A percentile compares a stretch with the other conserved stretches of the same genome.
Evolutionary conservation across 1,284 basidiomycete genomes (phyloP).

Genomic region (Mycosarcoma mackinlayi): DNA sequence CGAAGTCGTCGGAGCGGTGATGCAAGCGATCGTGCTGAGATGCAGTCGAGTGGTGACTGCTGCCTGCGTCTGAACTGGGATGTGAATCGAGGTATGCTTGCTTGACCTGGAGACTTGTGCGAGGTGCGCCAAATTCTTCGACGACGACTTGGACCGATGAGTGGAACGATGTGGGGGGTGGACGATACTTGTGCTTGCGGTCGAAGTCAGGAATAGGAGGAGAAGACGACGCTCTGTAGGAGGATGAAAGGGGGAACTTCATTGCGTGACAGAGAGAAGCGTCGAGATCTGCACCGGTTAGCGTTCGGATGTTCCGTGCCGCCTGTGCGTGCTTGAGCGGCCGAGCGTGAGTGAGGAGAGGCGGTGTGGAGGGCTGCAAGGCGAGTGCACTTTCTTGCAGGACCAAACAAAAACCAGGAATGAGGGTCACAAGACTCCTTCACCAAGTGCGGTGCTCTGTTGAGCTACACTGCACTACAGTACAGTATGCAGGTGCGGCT

Average conservation of each 20-base stretch:
- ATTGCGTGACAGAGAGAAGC: too few species aligned
- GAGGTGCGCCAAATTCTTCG: conserved; percentile 45
- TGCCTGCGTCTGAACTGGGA: conserved; percentile 31
- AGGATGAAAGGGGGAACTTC: conserved; percentile 23
- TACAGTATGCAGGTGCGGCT: not conserved
- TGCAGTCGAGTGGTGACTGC: not conserved
- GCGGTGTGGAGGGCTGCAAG: not conserved
- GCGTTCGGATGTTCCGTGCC: too few species aligned
- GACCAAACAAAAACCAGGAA: not conserved
- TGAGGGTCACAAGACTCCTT: conserved; percentile 1
- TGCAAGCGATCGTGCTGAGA: too few species aligned
- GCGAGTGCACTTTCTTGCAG: too few species aligned
- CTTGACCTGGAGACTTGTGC: conserved; percentile 47
- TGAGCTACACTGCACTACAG: too few species aligned
- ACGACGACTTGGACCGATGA: conserved; percentile 41
- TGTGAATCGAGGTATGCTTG: conserved; percentile 50
- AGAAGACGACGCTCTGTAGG: conserved; percentile 6
- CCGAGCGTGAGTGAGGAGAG: too few species aligned
- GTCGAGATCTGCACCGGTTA: too few species aligned
- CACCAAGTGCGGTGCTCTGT: too few species aligned
- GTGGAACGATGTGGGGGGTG: conserved; percentile 45
- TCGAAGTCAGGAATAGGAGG: conserved; percentile 33
- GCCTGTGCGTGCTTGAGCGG: too few species aligned
- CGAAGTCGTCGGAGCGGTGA: conserved; percentile 5
- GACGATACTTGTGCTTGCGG: conserved; percentile 47